A percentile compares a stretch with the other conserved stretches of the same genome.
These are phyloP conservation scores for Phytophthora foliorum DNA, from an alignment of 352 stramenopile genomes.

Conservation along the genomic window DNA sequence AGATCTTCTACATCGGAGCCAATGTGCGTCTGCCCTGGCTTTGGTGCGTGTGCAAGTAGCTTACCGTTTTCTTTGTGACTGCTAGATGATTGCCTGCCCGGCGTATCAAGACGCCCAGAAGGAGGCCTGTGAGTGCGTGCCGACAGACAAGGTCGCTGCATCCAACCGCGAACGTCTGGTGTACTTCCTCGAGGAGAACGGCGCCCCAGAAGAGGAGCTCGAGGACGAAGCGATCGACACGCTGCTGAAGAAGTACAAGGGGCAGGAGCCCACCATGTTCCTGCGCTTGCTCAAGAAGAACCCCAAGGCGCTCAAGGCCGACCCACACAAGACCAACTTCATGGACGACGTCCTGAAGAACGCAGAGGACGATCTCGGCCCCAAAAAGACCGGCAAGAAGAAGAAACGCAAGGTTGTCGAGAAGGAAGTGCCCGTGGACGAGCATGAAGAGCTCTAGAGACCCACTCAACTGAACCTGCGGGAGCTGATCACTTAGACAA, in stretches of 20 bases:
- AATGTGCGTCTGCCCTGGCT: conserved; percentile 35
- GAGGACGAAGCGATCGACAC: conserved; percentile 50
- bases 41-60: background rate
- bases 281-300: conserved; percentile 67
- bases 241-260: conserved; percentile 76
- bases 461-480: background rate
- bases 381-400: conserved; percentile 32
- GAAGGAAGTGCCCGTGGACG: conserved; percentile 38
- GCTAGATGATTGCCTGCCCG: conserved; percentile 72
- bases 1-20: conserved; percentile 72
- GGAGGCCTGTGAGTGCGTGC: conserved; percentile 77
- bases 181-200: conserved; percentile 63
- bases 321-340: conserved; percentile 58
- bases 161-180: conserved; percentile 59
- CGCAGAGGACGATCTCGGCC: conserved; percentile 8
- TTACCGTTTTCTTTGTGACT: conserved; percentile 1
- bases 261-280: conserved; percentile 72
- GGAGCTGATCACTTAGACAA: conserved; percentile 3
- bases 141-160: conserved; percentile 26
- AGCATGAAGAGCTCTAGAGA: conserved; percentile 46
- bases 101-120: conserved; percentile 73
- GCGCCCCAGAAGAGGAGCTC: conserved; percentile 50
- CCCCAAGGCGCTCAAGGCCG: conserved; percentile 59
- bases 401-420: conserved; percentile 23
- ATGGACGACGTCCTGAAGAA: conserved; percentile 64